A percentile compares a stretch with the other conserved stretches of the same genome.
Evolutionary conservation across 2,329 filamentous ascomycete genomes (phyloP).

Genomic region (Sporothrix euskadiensis): DNA sequence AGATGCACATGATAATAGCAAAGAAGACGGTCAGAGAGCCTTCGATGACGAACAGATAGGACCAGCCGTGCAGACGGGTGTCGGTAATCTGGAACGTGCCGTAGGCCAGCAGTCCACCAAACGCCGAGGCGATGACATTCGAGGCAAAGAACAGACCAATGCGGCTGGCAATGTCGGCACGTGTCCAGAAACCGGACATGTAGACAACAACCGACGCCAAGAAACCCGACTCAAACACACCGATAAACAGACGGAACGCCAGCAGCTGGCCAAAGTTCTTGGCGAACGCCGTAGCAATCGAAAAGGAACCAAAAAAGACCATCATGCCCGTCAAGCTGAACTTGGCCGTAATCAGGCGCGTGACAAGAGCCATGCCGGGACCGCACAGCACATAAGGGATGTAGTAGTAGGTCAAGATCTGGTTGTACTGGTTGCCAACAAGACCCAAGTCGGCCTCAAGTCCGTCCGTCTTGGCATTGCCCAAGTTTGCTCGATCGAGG

Average conservation of each 20-base stretch:
- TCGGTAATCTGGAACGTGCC: constrained; percentile 50
- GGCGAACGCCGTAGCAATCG: constrained; percentile 64
- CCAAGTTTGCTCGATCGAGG: constrained; percentile 44
- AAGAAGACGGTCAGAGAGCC: constrained; percentile 31
- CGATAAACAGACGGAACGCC: constrained; percentile 68
- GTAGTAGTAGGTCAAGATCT: constrained; percentile 69
- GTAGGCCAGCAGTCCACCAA: constrained; percentile 61
- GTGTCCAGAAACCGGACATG: constrained; percentile 66
- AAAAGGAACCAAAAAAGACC: constrained; percentile 64
- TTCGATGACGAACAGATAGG: constrained; percentile 34
- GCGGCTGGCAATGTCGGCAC: constrained; percentile 68
- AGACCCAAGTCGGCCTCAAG: constrained; percentile 59
- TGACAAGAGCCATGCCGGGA: constrained; percentile 48
- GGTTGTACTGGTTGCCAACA: constrained; percentile 65
- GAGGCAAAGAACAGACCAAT: constrained; percentile 60
- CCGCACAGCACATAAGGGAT: constrained; percentile 70
- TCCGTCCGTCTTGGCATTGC: constrained; percentile 55
- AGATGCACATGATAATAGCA: constrained; percentile 32
- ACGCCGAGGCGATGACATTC: constrained; percentile 45
- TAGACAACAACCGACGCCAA: constrained; percentile 65
- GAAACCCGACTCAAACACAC: constrained; percentile 67
- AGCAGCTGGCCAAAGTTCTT: constrained; percentile 66
- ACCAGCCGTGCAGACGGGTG: constrained; percentile 25
- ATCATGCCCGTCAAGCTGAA: constrained; percentile 46
- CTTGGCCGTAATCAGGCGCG: background rate